Percentiles rank a stretch among this genome's conserved stretches.
These are phyloP conservation scores for Cubamyces sp. DNA, from an alignment of 768 basidiomycete species.

Conservation along the genomic window DNA sequence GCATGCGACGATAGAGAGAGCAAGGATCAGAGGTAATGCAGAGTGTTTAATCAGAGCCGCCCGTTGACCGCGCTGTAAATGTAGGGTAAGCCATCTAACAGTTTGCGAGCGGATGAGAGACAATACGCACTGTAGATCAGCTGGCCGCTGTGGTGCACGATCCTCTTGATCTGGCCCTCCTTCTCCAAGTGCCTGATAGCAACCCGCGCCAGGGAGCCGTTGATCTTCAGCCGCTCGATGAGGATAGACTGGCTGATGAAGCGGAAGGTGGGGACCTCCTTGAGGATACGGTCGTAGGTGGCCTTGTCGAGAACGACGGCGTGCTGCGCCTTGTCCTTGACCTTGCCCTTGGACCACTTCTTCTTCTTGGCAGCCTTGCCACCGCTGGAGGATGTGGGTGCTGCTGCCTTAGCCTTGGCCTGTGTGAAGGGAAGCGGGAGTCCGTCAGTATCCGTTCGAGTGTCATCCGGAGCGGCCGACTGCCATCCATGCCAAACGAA, in stretches of 20 bases:
- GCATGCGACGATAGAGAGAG: slow-evolving; percentile 25
- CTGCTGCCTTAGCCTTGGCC: slow-evolving; percentile 76
- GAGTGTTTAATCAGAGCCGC: slow-evolving; percentile 38
- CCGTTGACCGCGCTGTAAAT: slow-evolving; percentile 48
- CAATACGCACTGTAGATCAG: slow-evolving; percentile 88
- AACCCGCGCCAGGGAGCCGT: slow-evolving; percentile 90
- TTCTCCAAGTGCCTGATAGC: slow-evolving; percentile 92
- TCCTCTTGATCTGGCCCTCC: slow-evolving; percentile 92
- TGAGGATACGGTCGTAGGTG: slow-evolving; percentile 91
- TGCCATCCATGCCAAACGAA: slow-evolving; percentile 34
- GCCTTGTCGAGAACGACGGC: slow-evolving; percentile 93
- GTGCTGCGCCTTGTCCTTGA: slow-evolving; percentile 99
- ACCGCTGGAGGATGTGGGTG: slow-evolving; percentile 65
- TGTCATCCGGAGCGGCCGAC: slow-evolving; percentile 29
- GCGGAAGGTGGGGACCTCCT: slow-evolving; percentile 99
- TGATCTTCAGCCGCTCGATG: slow-evolving; percentile 97
- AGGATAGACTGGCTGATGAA: slow-evolving; percentile 98
- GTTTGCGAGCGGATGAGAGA: slow-evolving; percentile 11
- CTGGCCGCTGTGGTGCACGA: slow-evolving; percentile 95
- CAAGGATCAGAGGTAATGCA: slow-evolving; percentile 22
- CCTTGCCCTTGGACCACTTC: slow-evolving; percentile 99
- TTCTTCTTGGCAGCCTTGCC: slow-evolving; percentile 98
- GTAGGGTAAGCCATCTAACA: background rate
- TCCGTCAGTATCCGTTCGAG: slow-evolving; percentile 18
- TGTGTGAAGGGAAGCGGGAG: slow-evolving; percentile 13